Evolutionary conservation across 1,284 basidiomycete species (phyloP), one percentile per base, ranked within the genome.

Genomic region (Pseudozyma tsukubaensis): DNA sequence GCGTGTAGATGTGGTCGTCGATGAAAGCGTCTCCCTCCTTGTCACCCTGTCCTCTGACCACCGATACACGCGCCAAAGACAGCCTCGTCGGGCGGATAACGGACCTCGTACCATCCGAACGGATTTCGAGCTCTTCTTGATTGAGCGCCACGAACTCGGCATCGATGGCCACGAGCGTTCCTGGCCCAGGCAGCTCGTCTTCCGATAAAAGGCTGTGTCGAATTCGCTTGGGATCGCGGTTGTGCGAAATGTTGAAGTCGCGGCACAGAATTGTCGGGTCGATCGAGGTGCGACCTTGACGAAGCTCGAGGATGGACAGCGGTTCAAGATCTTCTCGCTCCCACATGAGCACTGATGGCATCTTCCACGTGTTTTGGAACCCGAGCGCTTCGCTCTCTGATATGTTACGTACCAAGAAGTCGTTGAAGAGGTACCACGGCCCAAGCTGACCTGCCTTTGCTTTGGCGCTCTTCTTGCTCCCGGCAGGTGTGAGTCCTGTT

Each of bases 61-160:
- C 95, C 0, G 94, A 97, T 0, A 99, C 96, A 21, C 97, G 90
- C 16, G 97, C 97, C 1, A 99, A 88, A 50, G 94, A 93, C 76
- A 97, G 89, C 59, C 94, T 89, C 10, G 94, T 93, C 0, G 97
- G 97, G 14, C 94, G 89, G 24, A 99, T 88, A 29, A 98, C 91
- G 76, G 93, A 94, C 84, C 94, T 94, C 4, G 93, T 94, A 3
- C 96, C 95, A 79, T 98, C 94, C 0, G 95, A 97, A 11, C 93
- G 90, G 81, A 92, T 92, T 84, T 99, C 96, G 24, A 92, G 91
- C 85, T 99, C 96, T 86, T 98, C 96, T 90, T 94, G 79, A 84
- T 98, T 94, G 88, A 99, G 91, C 16, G 92, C 92, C 8, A 99
- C 95, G 83, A 99, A 99, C 84, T 99, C 97, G 2, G 97, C 94